Base-by-base conservation (phyloP, 2,329 filamentous ascomycete genomes). In the Hortaea werneckii region DNA sequence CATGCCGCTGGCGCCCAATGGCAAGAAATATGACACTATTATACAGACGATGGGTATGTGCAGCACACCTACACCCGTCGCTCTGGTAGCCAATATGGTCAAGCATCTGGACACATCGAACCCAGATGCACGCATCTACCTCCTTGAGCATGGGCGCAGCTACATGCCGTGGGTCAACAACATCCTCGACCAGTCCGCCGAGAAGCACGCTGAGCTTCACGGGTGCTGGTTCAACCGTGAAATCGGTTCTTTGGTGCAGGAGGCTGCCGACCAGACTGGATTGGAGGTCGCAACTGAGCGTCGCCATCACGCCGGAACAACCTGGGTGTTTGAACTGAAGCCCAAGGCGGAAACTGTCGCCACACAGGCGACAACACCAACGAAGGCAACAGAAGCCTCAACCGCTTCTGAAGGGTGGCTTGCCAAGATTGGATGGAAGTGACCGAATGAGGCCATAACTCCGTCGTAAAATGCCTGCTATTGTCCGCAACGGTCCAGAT, bases 191-290 rank as follows among this genome's bases (percentile, higher is more conserved):
- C 65, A 64, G 44, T 59, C 66, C 7, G 72, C 72, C 12, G 60
- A 68, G 35, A 65, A 64, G 47, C 72, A 74, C 52, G 72, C 72
- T 1, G 66, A 72, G 42, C 62, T 67, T 40, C 68, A 73, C 50
- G 72, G 72, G 12, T 75, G 72, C 53, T 75, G 71, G 70, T 74
- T 67, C 67, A 74, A 75, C 52, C 71, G 71, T 50, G 72, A 75
- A 44, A 72, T 75, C 51, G 70, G 67, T 6, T 63, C 60, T 45
- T 67, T 75, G 45, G 69, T 74, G 7, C 59, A 68, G 41, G 63
- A 68, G n/a, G 72, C 68, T 44, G 71, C 73, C 6, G 57, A 65
- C 44, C 60, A 67, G 37, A 70, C 65, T 44, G 71, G 71, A 11
- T 54, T 75, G 40, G 69, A 73, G 48, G 62, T 75, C 3, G 68